Conservation (phyloP, 2,329 filamentous ascomycete species). For the Colletotrichum cereale region DNA sequence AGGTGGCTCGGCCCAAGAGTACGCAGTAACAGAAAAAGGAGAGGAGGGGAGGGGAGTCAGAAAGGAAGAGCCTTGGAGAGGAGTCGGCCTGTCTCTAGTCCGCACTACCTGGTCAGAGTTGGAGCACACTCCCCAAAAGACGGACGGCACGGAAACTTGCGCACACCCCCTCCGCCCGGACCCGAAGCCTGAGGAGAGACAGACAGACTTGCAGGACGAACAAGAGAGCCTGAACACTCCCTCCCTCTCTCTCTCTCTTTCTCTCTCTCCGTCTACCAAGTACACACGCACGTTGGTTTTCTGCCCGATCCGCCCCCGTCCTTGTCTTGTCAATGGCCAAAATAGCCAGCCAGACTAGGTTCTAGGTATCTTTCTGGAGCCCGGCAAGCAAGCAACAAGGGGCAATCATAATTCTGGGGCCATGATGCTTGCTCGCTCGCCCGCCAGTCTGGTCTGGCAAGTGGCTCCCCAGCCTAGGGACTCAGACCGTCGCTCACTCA, state of each 20-base stretch:
- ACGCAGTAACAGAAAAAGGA: too few relatives aligned
- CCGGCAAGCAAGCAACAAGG: constrained; percentile 19
- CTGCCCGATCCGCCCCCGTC: constrained; percentile 23
- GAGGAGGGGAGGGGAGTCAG: too few relatives aligned
- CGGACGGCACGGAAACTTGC: constrained; percentile 23
- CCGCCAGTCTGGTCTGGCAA: constrained; percentile 19
- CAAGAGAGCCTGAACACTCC: constrained; percentile 19
- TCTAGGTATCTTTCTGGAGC: constrained; percentile 2
- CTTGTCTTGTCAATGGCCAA: constrained; percentile 1
- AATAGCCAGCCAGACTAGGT: not conserved
- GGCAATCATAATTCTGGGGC: constrained; percentile 16
- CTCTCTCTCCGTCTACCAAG: not conserved
- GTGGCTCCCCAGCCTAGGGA: not conserved
- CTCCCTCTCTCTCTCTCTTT: not conserved
- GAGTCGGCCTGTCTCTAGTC: not conserved
- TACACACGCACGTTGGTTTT: not conserved
- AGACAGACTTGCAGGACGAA: not conserved
- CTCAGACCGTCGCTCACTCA: not conserved
- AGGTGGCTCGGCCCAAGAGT: not conserved
- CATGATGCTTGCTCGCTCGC: constrained; percentile 24
- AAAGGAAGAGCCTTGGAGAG: not conserved
- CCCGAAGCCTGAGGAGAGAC: constrained; percentile 16
- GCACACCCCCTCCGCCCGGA: constrained; percentile 19
- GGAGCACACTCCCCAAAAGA: constrained; percentile 21
- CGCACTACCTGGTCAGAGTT: not conserved